Base-by-base conservation (phyloP, 352 stramenopile species). In the Globisporangium spinosum region DNA sequence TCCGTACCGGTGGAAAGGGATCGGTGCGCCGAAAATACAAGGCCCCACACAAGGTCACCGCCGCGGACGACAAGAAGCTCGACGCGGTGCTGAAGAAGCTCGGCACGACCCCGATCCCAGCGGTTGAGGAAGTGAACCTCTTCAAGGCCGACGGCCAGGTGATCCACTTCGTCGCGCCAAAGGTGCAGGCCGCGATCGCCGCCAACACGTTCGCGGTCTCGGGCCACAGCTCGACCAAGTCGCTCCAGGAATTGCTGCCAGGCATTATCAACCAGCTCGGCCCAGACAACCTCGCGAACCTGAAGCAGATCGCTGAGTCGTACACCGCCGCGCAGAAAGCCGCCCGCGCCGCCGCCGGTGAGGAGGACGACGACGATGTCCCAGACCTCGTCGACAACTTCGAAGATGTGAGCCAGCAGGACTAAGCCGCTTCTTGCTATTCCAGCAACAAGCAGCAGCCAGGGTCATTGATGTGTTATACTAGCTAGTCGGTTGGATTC, bases 111-210 rank as follows among this genome's bases (percentile, higher is more conserved):
- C 97, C 95, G 77, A 99, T 99, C 75, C 96, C 97, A 29, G 97
- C 93, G 67, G 98, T 99, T 64, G 97, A 99, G 79, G 98, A 99
- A 79, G 97, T 99, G 54, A 99, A 99, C 83, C 94, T 99, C 73
- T 99, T 99, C 91, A 99, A 99, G 88, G 93, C 98, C 8, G 97
- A 99, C 68, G 97, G 97, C 74, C 97, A 98, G 74, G 97, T 99
- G 22, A 98, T 99, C 79, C 97, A 99, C 80, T 99, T 99, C 75
- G 82, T 93, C 62, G 93, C 89, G 75, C 97, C 97, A 45, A 99
- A 99, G 90, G 97, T 99, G 55, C 97, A 99, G 81, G 97, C 97
- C 58, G 97, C 96, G 47, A 98, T 99, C 77, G 80, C 85, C 32
- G 96, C 97, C 70, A 99, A 99, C 86, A 99, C 98, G 61, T 99